These are phyloP conservation scores for Auriculariales sp. DNA, from an alignment of 768 basidiomycete genomes.

Conservation along the genomic window DNA sequence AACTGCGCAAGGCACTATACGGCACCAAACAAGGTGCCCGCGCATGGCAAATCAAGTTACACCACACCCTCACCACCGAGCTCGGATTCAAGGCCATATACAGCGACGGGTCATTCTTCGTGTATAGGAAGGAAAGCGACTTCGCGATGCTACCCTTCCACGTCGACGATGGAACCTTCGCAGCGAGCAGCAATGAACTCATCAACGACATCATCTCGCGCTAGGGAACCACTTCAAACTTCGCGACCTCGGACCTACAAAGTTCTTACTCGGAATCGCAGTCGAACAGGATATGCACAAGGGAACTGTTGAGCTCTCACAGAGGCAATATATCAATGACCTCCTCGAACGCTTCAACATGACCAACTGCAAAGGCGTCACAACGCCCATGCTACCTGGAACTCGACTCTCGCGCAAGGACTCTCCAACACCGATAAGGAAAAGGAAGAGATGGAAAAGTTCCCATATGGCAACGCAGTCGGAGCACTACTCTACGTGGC, in stretches of 20 bases:
- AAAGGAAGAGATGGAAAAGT: background rate
- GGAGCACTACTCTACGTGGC: conserved; percentile 2
- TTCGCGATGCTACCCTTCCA: no score
- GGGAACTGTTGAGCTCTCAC: background rate
- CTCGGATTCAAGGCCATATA: no score
- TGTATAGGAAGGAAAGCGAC: no score
- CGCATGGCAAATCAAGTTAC: no score
- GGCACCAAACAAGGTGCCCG: no score
- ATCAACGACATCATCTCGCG: no score
- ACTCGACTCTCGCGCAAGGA: background rate
- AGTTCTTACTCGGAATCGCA: conserved; percentile 2
- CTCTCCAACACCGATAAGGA: background rate
- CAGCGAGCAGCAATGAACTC: no score
- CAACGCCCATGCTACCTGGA: background rate
- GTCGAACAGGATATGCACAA: background rate
- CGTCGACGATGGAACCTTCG: no score
- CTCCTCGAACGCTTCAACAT: conserved; percentile 1
- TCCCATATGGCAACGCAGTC: conserved; percentile 4
- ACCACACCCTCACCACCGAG: no score
- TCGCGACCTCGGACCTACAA: conserved; percentile 16
- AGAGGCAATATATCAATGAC: background rate
- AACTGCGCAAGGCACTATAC: no score
- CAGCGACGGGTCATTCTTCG: no score
- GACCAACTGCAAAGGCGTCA: background rate
- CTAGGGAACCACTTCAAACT: no score